Base-by-base conservation (phyloP, 2,329 filamentous ascomycete genomes). In the Apiospora malaysiana region DNA sequence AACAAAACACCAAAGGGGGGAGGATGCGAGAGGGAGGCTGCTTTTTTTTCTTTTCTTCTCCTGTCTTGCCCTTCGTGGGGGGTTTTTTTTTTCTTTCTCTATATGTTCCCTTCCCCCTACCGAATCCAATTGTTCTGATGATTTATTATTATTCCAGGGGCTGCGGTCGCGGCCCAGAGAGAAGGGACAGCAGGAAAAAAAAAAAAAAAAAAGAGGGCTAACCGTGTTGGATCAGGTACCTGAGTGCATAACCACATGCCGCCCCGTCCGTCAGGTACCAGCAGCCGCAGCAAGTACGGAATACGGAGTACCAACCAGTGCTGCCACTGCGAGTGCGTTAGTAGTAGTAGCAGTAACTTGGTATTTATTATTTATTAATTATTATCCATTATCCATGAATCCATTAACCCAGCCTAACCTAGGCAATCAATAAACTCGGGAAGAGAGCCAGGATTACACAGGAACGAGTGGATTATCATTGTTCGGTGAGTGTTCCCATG, bases 91-190 rank as follows among this genome's bases (percentile, higher is more conserved):
- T 32, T 32, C 2, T 14, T 43, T 45, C 32, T 18, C 32, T 18
- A 21, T 7, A 16, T 43, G 10, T 21, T 66, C n/a, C n/a, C 16
- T 43, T 43, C n/a, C 40, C 66, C n/a, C 42, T 67, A 32, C 45
- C 23, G 42, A 32, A 46, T 46, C 27, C 42, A 47, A 67, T 67
- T 67, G 42, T 67, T 59, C 51, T 59, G 51, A 37, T 59, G 27
- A 59, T 27, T 56, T 56, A 25, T 42, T 42, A 42, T 42, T 42
- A 59, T 59, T 59, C 51, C 51, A 59, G 51, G 51, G 51, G 51
- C 51, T 59, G n/a, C 6, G 6, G n/a, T 8, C 51, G 10, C 27
- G 25, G 27, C 27, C 18, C 43, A 46, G 40, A 21, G 51, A 25
- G 25, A 27, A 59, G 27, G 18, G 18, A 37, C 27, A 32, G 18